phyloP scores from a whole-genome alignment of 2,329 filamentous ascomycete species.

The Fusarium algeriense region DNA sequence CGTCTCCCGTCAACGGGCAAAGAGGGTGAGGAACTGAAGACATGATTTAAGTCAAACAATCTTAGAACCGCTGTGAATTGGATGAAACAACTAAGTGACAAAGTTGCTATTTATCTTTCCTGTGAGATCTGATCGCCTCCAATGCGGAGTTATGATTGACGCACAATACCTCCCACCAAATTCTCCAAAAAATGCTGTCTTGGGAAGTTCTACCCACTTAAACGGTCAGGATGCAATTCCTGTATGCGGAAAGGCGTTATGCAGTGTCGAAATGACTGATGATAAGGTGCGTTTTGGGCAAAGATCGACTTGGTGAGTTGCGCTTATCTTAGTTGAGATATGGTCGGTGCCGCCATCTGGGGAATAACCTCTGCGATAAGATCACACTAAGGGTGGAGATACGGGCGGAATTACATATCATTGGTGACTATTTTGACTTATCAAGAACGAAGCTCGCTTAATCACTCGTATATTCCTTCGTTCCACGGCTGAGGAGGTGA shows the following conservation, averaged over 20 bases:
- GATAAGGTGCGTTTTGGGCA: constrained; percentile 9
- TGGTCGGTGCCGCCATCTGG: neutral
- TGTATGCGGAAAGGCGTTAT: neutral
- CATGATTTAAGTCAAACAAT: neutral
- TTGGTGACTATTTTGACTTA: neutral
- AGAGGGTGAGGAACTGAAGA: constrained; percentile 23
- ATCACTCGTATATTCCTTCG: neutral
- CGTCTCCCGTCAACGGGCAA: constrained; percentile 27
- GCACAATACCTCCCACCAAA: neutral
- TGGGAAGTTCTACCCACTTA: constrained; percentile 1
- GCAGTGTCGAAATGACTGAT: neutral
- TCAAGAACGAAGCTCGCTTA: neutral
- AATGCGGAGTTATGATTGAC: neutral
- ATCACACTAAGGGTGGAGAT: neutral
- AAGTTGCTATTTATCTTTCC: constrained; percentile 19
- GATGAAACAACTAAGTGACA: neutral
- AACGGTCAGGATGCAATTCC: constrained; percentile 3
- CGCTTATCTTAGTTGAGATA: neutral
- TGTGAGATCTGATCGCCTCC: neutral
- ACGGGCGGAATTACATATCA: neutral
- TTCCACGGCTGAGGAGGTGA: neutral
- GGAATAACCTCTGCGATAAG: neutral
- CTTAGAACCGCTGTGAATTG: fast-evolving
- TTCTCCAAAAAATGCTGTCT: constrained; percentile 28
- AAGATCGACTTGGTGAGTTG: constrained; percentile 41